Evolutionary conservation across 139 green algal species (phyloP), one percentile per base, ranked within the genome.

Genomic region (Spirogloea muscicola): DNA sequence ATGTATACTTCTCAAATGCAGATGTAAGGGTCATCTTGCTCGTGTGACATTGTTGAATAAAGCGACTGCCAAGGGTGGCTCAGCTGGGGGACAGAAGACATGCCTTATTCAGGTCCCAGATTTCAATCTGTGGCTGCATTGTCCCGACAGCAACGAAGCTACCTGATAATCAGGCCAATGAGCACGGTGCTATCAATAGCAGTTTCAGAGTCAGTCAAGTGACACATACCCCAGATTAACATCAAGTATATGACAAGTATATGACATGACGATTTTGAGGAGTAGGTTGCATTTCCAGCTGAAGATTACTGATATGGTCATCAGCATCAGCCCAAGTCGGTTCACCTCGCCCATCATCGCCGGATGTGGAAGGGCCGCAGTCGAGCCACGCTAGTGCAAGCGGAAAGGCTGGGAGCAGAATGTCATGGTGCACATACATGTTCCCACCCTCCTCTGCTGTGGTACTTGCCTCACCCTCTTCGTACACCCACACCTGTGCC

Each of bases 91-190:
- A n/a, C n/a, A n/a, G n/a, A n/a, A n/a, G n/a, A n/a, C n/a, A n/a
- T n/a, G n/a, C n/a, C n/a, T n/a, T 82, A 68, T 97, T 91, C 39
- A 98, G 72, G 81, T 98, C 89, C 94, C 94, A 98, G 25, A 98
- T 85, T 81, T 98, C 94, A 64, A 98, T 97, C 6, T 87, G 91
- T 3, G 94, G 94, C 64, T 93, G 87, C 82, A 97, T 90, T 25
- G 83, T 95, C 33, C 90, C 89, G 3, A 97, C 84, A 0, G 93
- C 93, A 6, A 89, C 89, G 60, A 97, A 85, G 82, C 94, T 96
- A 1, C 72, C 81, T 72, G 58, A n/a, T n/a, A n/a, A n/a, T n/a
- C n/a, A n/a, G n/a, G 31, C 29, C 0, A 33, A 34, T n/a, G n/a
- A n/a, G n/a, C 27, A 9, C 57, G 27, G 0, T 1, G 3, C 29